These are phyloP conservation scores for Heimioporus sp. DNA, from an alignment of 768 basidiomycete genomes.

Conservation along the genomic window DNA sequence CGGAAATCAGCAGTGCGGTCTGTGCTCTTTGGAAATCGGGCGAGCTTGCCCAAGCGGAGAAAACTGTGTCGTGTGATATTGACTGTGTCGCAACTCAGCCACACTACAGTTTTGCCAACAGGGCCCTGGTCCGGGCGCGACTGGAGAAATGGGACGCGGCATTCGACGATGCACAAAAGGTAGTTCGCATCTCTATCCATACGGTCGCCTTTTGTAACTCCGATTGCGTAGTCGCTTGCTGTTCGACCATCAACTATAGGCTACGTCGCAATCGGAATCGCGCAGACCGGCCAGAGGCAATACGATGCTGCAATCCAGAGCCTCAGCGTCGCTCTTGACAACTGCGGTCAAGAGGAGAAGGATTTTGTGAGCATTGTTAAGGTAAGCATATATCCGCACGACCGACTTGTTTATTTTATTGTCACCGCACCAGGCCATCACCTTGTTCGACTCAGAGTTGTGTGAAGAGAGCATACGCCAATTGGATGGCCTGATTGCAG, in stretches of 20 bases:
- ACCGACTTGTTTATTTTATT: not conserved
- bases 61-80: slow-evolving; percentile 15
- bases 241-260: slow-evolving; percentile 6
- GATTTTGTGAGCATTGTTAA: slow-evolving; percentile 10
- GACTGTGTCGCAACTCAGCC: not conserved
- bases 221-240: slow-evolving; percentile 3
- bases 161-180: slow-evolving; percentile 11
- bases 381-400: not conserved
- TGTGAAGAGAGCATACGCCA: not conserved
- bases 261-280: slow-evolving; percentile 7
- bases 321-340: slow-evolving; percentile 1
- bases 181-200: not conserved
- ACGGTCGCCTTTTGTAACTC: not conserved
- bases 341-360: not conserved
- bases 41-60: slow-evolving; percentile 8
- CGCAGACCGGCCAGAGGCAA: not conserved
- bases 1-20: slow-evolving; percentile 4
- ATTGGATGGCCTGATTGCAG: not conserved
- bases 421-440: slow-evolving; percentile 5
- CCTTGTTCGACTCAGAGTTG: slow-evolving; percentile 5
- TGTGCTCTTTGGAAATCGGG: slow-evolving; percentile 10
- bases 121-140: slow-evolving; percentile 13
- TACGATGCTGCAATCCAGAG: not conserved
- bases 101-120: slow-evolving; percentile 8
- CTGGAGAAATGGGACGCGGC: slow-evolving; percentile 8